Evolutionary conservation across 2,329 filamentous ascomycete species (phyloP), one percentile per base, ranked within the genome.

Genomic region (Penicillium sp.): DNA sequence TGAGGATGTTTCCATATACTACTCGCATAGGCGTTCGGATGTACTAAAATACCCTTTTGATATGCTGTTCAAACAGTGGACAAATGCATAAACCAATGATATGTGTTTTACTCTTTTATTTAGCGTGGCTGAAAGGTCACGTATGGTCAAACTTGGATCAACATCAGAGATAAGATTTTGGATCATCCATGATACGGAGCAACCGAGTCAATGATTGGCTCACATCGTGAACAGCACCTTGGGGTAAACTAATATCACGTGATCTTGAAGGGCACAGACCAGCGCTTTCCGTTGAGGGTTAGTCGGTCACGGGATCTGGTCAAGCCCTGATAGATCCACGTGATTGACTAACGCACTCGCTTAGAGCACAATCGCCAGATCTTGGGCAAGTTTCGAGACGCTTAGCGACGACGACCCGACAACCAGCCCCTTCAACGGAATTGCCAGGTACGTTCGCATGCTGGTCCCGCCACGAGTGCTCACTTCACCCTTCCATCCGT

Each of bases 341-440:
- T 49, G 47, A 61, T 54, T 53, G 58, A 67, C 70, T 49, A 49
- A 49, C 71, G 71, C 71, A 73, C 66, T 75, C 73, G 73, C 73
- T 75, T 73, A 76, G 68, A 67, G 68, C 62, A 62, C 61, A 65
- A 49, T 60, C 65, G 60, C 64, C 63, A 63, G 62, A 67, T 65
- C 63, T 60, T 61, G 64, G 65, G 63, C 47, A 72, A 74, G 66
- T 71, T 71, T 67, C 64, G 67, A 73, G 70, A 70, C 69, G 70
- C 70, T 70, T 61, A 71, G 69, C 72, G 73, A 76, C 74, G 72
- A 76, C 72, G 70, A 74, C 69, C 69, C 71, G 70, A 74, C 71
- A 74, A 74, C 70, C 71, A 72, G 68, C 73, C 62, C 73, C 74
- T 75, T 75, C 69, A 71, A 72, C 66, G 68, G 74, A 75, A 76